These are phyloP conservation scores for Cerrena zonata DNA, from an alignment of 1,284 basidiomycete species.

Conservation along the genomic window DNA sequence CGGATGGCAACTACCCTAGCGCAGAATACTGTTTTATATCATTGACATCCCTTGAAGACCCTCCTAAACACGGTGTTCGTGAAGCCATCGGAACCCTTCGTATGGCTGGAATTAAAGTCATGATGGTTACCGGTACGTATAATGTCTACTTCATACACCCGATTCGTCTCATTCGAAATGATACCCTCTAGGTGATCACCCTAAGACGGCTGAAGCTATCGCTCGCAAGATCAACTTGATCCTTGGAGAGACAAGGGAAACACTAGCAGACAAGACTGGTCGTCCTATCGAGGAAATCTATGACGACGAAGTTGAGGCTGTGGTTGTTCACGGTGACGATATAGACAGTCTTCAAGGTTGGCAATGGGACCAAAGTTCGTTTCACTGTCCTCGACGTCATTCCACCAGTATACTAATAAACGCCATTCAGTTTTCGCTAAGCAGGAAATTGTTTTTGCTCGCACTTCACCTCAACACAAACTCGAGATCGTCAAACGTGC, in stretches of 20 bases:
- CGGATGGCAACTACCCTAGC: slow-evolving; percentile 48
- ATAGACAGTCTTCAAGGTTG: slow-evolving; percentile 58
- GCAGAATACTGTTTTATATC: slow-evolving; percentile 57
- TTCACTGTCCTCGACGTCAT: not conserved
- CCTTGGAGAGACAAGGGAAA: slow-evolving; percentile 58
- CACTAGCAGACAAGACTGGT: slow-evolving; percentile 49
- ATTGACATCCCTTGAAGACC: slow-evolving; percentile 62
- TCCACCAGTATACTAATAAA: not conserved
- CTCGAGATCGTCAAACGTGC: slow-evolving; percentile 68
- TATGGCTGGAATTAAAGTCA: slow-evolving; percentile 65
- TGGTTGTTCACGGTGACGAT: slow-evolving; percentile 63
- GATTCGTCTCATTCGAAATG: not conserved
- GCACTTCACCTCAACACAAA: slow-evolving; percentile 68
- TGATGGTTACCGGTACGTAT: slow-evolving; percentile 60
- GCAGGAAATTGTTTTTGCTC: slow-evolving; percentile 65
- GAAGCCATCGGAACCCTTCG: slow-evolving; percentile 65
- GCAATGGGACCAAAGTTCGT: slow-evolving; percentile 65
- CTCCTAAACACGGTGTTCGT: slow-evolving; percentile 64
- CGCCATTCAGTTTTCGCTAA: slow-evolving; percentile 49
- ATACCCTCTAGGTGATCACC: slow-evolving; percentile 47
- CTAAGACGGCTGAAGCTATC: slow-evolving; percentile 65
- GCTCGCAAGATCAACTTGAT: slow-evolving; percentile 64
- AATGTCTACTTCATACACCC: not conserved
- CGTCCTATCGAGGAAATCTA: slow-evolving; percentile 54
- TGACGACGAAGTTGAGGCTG: slow-evolving; percentile 60